Base-by-base conservation (phyloP, 208 protist species). In the Leishmania arabica region DNA sequence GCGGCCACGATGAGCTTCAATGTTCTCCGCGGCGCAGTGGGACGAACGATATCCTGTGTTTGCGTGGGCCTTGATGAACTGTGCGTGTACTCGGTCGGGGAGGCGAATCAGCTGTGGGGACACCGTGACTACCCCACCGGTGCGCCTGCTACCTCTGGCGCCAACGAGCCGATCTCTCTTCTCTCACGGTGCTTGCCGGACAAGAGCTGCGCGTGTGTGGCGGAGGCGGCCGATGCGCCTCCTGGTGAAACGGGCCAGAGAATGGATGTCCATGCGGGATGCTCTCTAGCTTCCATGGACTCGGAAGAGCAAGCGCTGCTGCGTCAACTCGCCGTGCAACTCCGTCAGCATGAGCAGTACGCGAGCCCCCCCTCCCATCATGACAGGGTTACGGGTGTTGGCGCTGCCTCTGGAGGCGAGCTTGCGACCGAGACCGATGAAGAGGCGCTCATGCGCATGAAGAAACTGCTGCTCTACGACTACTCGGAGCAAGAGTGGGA, bases 61-160 rank as follows among this genome's bases (percentile, higher is more conserved):
- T 95, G 89, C 73, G 91, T 95, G 47, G 89, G 88, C 70, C 82
- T 95, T 42, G 91, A 97, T 77, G 92, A 95, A 69, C 75, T 97
- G 27, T 90, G 87, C 75, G 78, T 97, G 53, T 92, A 93, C 77
- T 93, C 89, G 1, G 80, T 95, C 24, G 91, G 89, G 53, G 87
- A 91, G 27, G 85, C 84, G 3, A 83, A 86, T 31, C 79, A 88
- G 47, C 75, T 86, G 9, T 58, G 78, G 37, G 77, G 70, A 56
- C 77, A 78, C 51, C 82, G 74, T n/a, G 83, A 77, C 34, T 53
- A 56, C 45, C 15, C 58, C 11, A 40, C 65, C 34, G 17, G 21
- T 21, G 19, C 49, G 21, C 53, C 37, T 15, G 7, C 60, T 8
- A 6, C 21, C 4, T 9, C 40, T 53, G 56, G 71, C 27, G 6